phyloP scores from a whole-genome alignment of 2,329 filamentous ascomycete species.

The Xylariales sp. region DNA sequence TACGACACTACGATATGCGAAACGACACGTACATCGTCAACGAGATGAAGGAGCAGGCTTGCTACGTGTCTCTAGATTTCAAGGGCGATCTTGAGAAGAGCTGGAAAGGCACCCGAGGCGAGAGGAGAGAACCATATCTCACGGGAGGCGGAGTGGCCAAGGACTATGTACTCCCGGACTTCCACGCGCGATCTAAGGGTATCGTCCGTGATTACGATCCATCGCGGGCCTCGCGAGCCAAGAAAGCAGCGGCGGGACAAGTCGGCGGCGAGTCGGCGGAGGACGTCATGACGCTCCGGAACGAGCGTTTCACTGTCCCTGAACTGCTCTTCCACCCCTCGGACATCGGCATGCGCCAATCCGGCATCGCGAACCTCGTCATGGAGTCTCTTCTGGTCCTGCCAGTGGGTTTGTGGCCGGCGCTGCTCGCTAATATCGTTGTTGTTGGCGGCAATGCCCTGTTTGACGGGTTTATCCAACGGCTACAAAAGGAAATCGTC shows the following conservation, averaged over 20 bases:
- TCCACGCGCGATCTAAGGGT: conserved; percentile 56
- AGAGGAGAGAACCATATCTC: conserved; percentile 45
- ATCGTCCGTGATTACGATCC: conserved; percentile 75
- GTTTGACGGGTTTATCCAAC: conserved; percentile 75
- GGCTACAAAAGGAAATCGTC: conserved; percentile 71
- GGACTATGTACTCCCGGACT: conserved; percentile 90
- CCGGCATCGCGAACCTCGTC: conserved; percentile 77
- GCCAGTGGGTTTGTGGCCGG: conserved; percentile 79
- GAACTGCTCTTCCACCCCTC: conserved; percentile 84
- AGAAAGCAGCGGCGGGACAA: conserved; percentile 37
- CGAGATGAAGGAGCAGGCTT: conserved; percentile 88
- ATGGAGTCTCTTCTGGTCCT: conserved; percentile 70
- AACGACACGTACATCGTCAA: conserved; percentile 93
- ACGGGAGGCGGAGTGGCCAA: conserved; percentile 63
- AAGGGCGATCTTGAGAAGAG: conserved; percentile 69
- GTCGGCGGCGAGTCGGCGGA: conserved; percentile 46
- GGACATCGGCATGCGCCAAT: conserved; percentile 80
- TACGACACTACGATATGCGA: conserved; percentile 92
- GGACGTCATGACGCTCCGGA: conserved; percentile 80
- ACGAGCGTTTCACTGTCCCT: conserved; percentile 86
- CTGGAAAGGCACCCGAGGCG: conserved; percentile 72
- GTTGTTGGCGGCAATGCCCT: conserved; percentile 83
- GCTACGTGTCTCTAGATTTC: conserved; percentile 79
- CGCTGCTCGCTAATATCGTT: conserved; percentile 78
- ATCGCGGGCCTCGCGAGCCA: conserved; percentile 48